Evolutionary conservation across 768 basidiomycete genomes (phyloP), one percentile per base, ranked within the genome.

Genomic region (Pleurotus sapidus): DNA sequence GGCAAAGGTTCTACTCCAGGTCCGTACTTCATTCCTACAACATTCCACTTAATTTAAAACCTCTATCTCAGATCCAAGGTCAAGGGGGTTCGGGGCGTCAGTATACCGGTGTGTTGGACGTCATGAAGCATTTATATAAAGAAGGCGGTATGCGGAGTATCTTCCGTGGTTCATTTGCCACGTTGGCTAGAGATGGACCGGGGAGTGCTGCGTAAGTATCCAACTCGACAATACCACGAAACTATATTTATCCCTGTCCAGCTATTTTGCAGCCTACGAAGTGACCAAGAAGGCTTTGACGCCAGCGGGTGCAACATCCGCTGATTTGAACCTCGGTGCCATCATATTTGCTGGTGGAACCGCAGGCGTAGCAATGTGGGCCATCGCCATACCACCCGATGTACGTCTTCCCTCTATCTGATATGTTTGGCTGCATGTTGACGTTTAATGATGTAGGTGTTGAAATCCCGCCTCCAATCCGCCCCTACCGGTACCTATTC

Each of bases 351-450:
- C 96, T 51, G 97, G 97, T 62, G 97, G 95, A 54, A 87, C 84
- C 40, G 97, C 97, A 1, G 97, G 97, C 63, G 84, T 98, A 4
- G 95, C 95, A 38, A 98, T 99, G 97, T 99, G 97, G 97, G 79
- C 91, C 15, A 79, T 98, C 63, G 96, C 93, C 23, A 97, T 99
- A 63, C 97, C 97, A 48, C 95, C 96, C 46, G 96, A 99, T 70
- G 95, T 94, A 66, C 61, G 90, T 77, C 3, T 38, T 34, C 15
- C 48, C 27, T 45, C n/a, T 38, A 6, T 47, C 12, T 15, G 46
- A 4, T 39, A 39, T 14, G 18, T 60, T 17, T 47, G 30, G 11
- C 25, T 8, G 14, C 27, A 42, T 3, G 46, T 40, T 51, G 20
- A 60, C 4, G 20, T 51, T 59, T 50, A 17, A 46, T 39, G 49